phyloP scores from a whole-genome alignment of 2,329 filamentous ascomycete genomes.

The Cercospora sesami region DNA sequence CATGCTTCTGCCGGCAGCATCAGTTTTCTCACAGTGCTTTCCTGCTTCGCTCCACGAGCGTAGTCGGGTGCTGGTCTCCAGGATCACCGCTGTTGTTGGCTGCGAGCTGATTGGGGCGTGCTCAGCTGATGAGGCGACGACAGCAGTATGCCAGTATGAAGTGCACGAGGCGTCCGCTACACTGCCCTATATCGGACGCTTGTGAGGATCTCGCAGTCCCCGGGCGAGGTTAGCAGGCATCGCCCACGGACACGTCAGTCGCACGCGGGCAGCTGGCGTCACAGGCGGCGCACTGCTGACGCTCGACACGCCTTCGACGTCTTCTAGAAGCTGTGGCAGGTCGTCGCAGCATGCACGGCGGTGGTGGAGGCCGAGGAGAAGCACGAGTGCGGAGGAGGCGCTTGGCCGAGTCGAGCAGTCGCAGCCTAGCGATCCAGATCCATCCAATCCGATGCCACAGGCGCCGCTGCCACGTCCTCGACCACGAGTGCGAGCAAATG shows the following conservation, averaged over 20 bases:
- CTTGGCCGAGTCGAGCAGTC: constrained; percentile 2
- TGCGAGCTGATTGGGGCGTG: neutral
- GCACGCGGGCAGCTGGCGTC: neutral
- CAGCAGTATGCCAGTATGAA: neutral
- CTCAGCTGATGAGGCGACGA: neutral
- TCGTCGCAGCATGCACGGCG: neutral
- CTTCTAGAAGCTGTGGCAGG: neutral
- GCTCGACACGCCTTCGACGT: neutral
- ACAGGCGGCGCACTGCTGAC: neutral
- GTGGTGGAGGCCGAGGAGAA: constrained; percentile 1
- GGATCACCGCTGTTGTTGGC: neutral
- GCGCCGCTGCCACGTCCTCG: neutral
- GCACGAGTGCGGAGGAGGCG: neutral
- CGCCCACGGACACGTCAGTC: neutral
- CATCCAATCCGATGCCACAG: neutral
- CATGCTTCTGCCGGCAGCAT: neutral
- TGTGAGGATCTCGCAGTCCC: neutral
- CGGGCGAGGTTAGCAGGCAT: neutral
- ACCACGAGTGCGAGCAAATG: neutral
- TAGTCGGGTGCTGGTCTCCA: neutral
- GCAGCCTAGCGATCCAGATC: neutral
- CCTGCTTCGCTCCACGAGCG: neutral
- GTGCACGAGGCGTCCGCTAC: neutral
- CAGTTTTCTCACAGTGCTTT: neutral
- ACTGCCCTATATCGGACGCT: neutral